Evolutionary conservation across 306 rosid species (phyloP).

Genomic region (Begonia loranthoides): DNA sequence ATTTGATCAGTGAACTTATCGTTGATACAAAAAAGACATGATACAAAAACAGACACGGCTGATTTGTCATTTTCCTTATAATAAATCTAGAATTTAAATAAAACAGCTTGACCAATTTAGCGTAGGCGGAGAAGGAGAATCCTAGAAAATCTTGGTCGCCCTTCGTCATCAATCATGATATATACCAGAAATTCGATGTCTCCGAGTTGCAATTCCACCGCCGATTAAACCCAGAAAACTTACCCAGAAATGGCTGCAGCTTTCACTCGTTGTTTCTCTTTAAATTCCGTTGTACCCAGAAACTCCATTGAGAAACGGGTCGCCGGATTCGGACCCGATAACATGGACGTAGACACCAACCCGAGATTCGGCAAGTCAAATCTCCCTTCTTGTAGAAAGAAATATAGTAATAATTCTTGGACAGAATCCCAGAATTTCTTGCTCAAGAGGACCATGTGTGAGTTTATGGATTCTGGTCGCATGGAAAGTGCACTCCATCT

Average conservation of each 20-base stretch:
- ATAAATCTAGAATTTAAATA: too few species aligned
- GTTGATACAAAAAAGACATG: too few species aligned
- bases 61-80: too few species aligned
- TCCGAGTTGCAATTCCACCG: too few species aligned
- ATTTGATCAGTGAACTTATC: too few species aligned
- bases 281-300: slow-evolving; percentile 10
- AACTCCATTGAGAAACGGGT: slow-evolving; percentile 7
- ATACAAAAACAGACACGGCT: too few species aligned
- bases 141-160: too few species aligned
- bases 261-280: slow-evolving; percentile 12
- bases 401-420: slow-evolving; percentile 1
- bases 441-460: slow-evolving; percentile 17
- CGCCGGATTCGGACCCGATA: slow-evolving; percentile 6
- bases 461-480: slow-evolving; percentile 19
- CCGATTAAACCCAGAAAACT: not conserved
- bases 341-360: slow-evolving; percentile 4
- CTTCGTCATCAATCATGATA: too few species aligned
- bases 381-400: not conserved
- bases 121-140: too few species aligned
- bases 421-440: slow-evolving; percentile 6
- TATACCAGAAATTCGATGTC: too few species aligned
- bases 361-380: slow-evolving; percentile 5
- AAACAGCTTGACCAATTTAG: too few species aligned
- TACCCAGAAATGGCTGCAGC: slow-evolving; percentile 20
- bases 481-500: slow-evolving; percentile 31